Evolutionary conservation across 2,329 filamentous ascomycete genomes (phyloP).

Genomic region (Didymella lethalis): DNA sequence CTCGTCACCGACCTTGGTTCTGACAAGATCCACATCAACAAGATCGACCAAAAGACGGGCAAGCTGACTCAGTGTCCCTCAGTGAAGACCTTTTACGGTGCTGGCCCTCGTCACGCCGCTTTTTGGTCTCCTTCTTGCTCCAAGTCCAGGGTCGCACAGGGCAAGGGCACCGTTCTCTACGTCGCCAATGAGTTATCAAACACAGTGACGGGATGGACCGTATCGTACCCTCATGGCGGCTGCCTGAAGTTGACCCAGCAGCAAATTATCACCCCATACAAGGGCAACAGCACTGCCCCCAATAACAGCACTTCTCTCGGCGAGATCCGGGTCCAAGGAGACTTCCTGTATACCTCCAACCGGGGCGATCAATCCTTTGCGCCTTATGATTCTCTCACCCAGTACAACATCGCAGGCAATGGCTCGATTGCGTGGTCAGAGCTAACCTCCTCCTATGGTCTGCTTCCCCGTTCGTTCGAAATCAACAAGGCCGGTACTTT

Average conservation of each 20-base stretch:
- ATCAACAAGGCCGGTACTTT: conserved; percentile 47
- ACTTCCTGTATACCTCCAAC: conserved; percentile 48
- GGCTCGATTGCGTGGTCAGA: conserved; percentile 44
- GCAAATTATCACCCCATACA: conserved; percentile 46
- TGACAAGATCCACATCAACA: conserved; percentile 63
- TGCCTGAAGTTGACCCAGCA: conserved; percentile 44
- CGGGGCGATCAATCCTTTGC: conserved; percentile 49
- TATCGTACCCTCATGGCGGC: conserved; percentile 42
- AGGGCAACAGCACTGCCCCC: conserved; percentile 41
- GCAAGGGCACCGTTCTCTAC: conserved; percentile 40
- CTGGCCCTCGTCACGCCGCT: conserved; percentile 62
- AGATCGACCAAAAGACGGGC: conserved; percentile 57
- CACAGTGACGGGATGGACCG: conserved; percentile 43
- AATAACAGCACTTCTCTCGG: conserved; percentile 39
- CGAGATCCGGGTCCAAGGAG: conserved; percentile 44
- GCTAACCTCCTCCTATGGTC: conserved; percentile 42
- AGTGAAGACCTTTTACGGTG: conserved; percentile 55
- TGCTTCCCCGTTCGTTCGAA: conserved; percentile 49
- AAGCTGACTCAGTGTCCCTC: conserved; percentile 57
- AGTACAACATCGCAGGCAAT: conserved; percentile 43
- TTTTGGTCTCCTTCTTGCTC: conserved; percentile 55
- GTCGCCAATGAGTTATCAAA: conserved; percentile 48
- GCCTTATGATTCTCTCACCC: conserved; percentile 48
- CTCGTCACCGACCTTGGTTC: conserved; percentile 63
- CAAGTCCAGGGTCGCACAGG: conserved; percentile 27